Evolutionary conservation across 495 filamentous ascomycete species (phyloP), one percentile per base, ranked within the genome.

Genomic region (Echria macrotheca): DNA sequence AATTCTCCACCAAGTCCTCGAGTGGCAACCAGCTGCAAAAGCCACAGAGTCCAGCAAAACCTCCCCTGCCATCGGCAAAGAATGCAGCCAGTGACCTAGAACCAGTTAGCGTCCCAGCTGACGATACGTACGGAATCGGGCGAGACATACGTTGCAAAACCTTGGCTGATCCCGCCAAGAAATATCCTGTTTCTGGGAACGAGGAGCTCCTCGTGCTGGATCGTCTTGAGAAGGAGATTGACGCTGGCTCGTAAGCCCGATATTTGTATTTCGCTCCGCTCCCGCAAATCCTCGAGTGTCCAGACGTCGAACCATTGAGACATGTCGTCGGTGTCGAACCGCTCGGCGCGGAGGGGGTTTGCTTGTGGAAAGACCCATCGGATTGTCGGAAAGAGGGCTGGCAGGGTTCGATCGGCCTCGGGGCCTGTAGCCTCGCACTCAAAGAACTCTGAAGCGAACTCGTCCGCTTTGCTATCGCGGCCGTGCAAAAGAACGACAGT

Each of bases 301-400:
- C 49, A 46, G 31, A 52, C 47, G 33, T 52, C 49, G 42, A 52
- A 52, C 49, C 49, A 52, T 18, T 52, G 42, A 6, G 41, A 39
- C 32, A 52, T 45, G n/a, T n/a, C n/a, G 5, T 45, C 32, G 25
- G 3, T 17, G 18, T 46, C 33, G 33, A 52, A 52, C 11, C 49
- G 49, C 12, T 45, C 41, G 3, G 49, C 38, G 8, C 33, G 41
- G 32, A 45, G 33, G 5, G 33, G 0, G 19, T 5, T 23, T 21
- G 49, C 41, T 19, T 31, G 33, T 8, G 49, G 49, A 40, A 52
- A 52, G n/a, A 52, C 49, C 49, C 49, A 52, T 39, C 41, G 31
- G 18, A 41, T 18, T n/a, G 42, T 40, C 1, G 41, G 49, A 9
- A 52, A 44, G 31, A 52, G 33, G 15, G 19, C 49, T 17, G 49